These are phyloP conservation scores for Colletotrichum nymphaeae DNA, from an alignment of 2,329 filamentous ascomycete species.

Conservation along the genomic window DNA sequence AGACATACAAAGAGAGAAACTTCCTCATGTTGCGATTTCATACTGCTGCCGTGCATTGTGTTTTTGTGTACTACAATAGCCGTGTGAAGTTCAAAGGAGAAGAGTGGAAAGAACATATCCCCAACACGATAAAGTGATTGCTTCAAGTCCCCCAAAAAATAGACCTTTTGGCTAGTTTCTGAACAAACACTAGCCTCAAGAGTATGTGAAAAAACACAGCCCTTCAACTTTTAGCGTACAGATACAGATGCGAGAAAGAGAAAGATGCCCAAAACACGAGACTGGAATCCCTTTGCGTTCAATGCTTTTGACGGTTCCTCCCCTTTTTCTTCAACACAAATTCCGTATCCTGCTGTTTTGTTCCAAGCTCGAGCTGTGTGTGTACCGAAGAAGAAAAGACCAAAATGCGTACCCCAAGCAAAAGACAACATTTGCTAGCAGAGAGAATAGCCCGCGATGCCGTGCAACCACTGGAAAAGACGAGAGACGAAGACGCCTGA, in stretches of 20 bases:
- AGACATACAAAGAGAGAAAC: neutral
- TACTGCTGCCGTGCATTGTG: neutral
- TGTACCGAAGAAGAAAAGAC: slow-evolving; percentile 16
- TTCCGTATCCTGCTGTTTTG: slow-evolving; percentile 6
- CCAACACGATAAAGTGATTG: neutral
- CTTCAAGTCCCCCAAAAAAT: neutral
- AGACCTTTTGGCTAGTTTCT: neutral
- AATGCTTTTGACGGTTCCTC: slow-evolving; percentile 5
- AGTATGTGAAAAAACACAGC: neutral
- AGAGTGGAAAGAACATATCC: neutral
- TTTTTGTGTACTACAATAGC: neutral
- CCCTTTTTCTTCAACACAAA: neutral
- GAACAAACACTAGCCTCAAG: neutral
- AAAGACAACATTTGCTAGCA: neutral
- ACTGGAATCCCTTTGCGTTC: neutral
- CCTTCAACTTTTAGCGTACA: neutral
- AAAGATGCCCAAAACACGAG: slow-evolving; percentile 16
- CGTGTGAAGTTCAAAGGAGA: neutral
- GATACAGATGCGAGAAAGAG: slow-evolving; percentile 14
- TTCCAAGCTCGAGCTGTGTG: slow-evolving; percentile 5
- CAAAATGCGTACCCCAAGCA: neutral
- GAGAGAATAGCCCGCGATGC: neutral
- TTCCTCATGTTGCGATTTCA: neutral
- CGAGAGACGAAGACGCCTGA: neutral
- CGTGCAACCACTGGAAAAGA: neutral